Evolutionary conservation across 495 filamentous ascomycete species (phyloP).

Genomic region (Daldinia bambusicola): DNA sequence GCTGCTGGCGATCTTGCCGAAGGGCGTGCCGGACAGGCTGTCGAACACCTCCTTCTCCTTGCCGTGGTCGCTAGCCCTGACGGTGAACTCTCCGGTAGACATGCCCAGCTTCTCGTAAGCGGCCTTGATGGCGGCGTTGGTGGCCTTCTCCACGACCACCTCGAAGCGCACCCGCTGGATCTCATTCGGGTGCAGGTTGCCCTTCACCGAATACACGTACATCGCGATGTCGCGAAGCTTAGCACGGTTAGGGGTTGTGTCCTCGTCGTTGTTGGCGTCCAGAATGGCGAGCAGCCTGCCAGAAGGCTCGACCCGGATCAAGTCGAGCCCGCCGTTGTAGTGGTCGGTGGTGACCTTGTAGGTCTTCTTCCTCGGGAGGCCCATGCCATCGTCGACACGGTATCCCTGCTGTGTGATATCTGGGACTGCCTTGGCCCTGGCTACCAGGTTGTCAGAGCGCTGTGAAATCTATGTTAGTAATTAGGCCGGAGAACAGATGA

Average conservation of each 20-base stretch:
- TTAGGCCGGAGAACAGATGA: background rate
- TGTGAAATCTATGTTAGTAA: background rate
- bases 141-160: background rate
- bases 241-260: background rate
- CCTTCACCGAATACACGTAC: constrained; percentile 1
- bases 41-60: background rate
- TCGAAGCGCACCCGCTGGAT: background rate
- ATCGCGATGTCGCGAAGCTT: constrained; percentile 1
- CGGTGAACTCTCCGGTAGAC: background rate
- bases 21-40: background rate
- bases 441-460: background rate
- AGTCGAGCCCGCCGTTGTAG: background rate
- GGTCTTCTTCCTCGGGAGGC: background rate
- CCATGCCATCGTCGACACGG: background rate
- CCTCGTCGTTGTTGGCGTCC: background rate
- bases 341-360: background rate
- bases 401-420: constrained; percentile 1
- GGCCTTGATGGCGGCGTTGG: background rate
- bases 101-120: background rate
- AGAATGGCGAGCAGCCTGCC: background rate
- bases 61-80: background rate
- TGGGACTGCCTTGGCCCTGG: background rate
- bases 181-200: background rate
- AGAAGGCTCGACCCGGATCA: background rate
- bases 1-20: constrained; percentile 2